Percentiles rank a stretch among this genome's conserved stretches.
phyloP scores from a whole-genome alignment of 306 rosid genomes.

The Vigna hirtella region DNA sequence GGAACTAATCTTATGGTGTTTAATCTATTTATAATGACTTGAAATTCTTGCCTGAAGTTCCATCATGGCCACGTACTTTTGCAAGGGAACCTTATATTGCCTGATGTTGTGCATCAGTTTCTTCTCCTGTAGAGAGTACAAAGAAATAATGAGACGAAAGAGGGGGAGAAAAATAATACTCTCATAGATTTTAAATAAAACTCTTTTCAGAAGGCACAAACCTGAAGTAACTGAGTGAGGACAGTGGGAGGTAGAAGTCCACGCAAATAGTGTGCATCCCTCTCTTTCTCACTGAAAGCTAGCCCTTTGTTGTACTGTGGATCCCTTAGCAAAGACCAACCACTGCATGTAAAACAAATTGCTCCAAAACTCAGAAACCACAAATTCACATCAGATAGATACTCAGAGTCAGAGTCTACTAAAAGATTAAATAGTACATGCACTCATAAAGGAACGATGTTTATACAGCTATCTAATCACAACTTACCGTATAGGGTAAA shows the following conservation, averaged over 20 bases:
- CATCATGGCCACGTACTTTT: slow-evolving; percentile 82
- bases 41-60: slow-evolving; percentile 81
- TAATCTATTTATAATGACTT: slow-evolving; percentile 18
- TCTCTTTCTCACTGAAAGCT: slow-evolving; percentile 88
- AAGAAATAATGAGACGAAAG: slow-evolving; percentile 13
- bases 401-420: not conserved
- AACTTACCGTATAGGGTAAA: not conserved
- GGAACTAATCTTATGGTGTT: slow-evolving; percentile 25
- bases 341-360: slow-evolving; percentile 61
- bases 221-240: slow-evolving; percentile 84
- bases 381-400: not conserved
- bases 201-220: slow-evolving; percentile 34
- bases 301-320: slow-evolving; percentile 97
- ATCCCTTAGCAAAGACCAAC: slow-evolving; percentile 87
- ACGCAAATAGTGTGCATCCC: slow-evolving; percentile 95
- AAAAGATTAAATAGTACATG: not conserved
- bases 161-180: not conserved
- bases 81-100: slow-evolving; percentile 85
- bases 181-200: not conserved
- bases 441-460: not conserved
- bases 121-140: slow-evolving; percentile 65
- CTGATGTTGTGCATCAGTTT: slow-evolving; percentile 71
- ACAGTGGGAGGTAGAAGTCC: slow-evolving; percentile 89
- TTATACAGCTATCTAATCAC: not conserved
- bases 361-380: not conserved